These are phyloP conservation scores for Stephania yunnanensis DNA, from an alignment of 164 flowering plant species.

Conservation along the genomic window DNA sequence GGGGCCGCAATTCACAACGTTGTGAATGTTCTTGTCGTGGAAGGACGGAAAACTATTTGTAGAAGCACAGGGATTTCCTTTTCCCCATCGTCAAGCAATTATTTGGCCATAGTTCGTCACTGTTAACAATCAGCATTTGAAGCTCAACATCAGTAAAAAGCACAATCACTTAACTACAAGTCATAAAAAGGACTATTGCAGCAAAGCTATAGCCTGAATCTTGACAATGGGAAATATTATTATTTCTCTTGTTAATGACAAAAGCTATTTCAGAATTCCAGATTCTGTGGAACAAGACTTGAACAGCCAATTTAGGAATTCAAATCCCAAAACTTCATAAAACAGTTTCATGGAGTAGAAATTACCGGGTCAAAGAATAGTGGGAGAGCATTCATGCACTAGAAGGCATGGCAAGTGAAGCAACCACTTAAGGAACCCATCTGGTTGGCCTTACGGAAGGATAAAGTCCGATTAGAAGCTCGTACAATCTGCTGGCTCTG, in stretches of 20 bases:
- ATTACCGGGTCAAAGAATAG: slow-evolving; percentile 3
- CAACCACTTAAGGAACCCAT: slow-evolving; percentile 80
- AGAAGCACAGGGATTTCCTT: not conserved
- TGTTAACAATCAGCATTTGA: not conserved
- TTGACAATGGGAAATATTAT: not conserved
- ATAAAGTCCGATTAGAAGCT: slow-evolving; percentile 36
- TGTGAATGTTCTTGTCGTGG: not conserved
- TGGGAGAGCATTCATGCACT: not conserved
- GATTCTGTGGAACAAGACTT: not conserved
- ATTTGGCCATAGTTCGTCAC: not conserved
- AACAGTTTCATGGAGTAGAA: not conserved
- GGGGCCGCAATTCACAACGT: not conserved
- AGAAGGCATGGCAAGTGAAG: slow-evolving; percentile 78
- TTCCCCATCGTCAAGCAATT: not conserved
- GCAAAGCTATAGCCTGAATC: not conserved
- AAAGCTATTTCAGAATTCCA: not conserved
- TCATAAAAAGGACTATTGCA: not conserved
- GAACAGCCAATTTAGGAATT: not conserved
- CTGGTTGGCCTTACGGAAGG: slow-evolving; percentile 47
- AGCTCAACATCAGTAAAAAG: not conserved
- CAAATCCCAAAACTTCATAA: not conserved
- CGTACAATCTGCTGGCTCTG: slow-evolving; percentile 44
- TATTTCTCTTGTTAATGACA: not conserved
- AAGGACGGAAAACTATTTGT: not conserved
- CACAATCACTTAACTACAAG: not conserved